Evolutionary conservation across 2,329 filamentous ascomycete genomes (phyloP).

Genomic region (Trichophyton verrucosum): DNA sequence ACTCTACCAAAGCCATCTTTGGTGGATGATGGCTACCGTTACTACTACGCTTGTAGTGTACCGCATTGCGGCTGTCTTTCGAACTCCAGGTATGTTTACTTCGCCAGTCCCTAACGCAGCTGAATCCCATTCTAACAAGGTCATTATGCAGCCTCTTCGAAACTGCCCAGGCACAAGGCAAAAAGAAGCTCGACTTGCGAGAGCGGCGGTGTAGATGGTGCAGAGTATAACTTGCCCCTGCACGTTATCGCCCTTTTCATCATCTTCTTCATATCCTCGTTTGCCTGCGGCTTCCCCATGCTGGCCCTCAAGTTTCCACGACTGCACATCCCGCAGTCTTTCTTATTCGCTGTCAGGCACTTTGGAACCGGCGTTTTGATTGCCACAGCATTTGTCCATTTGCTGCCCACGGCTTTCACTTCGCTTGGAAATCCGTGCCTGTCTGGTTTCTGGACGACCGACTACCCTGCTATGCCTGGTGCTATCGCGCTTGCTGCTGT

Average conservation of each 20-base stretch:
- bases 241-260: constrained; percentile 54
- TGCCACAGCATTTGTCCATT: constrained; percentile 72
- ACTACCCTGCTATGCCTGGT: constrained; percentile 38
- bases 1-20: constrained; percentile 1
- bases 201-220: constrained; percentile 16
- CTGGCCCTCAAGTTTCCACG: constrained; percentile 48
- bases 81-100: constrained; percentile 5
- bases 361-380: constrained; percentile 77
- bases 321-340: constrained; percentile 45
- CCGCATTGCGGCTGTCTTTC: constrained; percentile 5
- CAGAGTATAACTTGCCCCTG: constrained; percentile 48
- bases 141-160: not conserved
- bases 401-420: constrained; percentile 55
- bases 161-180: not conserved
- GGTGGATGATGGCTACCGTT: constrained; percentile 6
- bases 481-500: constrained; percentile 36
- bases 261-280: constrained; percentile 42
- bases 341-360: constrained; percentile 58
- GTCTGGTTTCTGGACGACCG: constrained; percentile 33
- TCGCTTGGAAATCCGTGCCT: constrained; percentile 55
- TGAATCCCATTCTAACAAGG: not conserved
- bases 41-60: constrained; percentile 6
- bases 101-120: not conserved
- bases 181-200: constrained; percentile 16
- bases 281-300: constrained; percentile 55